phyloP scores from a whole-genome alignment of 768 basidiomycete species.

The Boletus reticuloceps region DNA sequence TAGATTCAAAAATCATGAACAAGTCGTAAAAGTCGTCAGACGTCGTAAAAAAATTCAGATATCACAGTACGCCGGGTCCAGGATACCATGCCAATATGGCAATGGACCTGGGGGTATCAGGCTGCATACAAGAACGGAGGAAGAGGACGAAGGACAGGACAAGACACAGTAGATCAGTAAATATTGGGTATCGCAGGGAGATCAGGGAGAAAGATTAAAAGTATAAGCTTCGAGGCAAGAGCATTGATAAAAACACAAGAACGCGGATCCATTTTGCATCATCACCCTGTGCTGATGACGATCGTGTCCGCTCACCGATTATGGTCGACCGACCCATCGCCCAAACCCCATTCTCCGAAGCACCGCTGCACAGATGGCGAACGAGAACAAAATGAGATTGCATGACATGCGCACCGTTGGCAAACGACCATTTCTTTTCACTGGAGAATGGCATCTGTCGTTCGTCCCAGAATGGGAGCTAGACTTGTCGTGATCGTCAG shows the following conservation, averaged over 20 bases:
- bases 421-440: slow-evolving; percentile 3
- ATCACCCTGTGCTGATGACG: not conserved
- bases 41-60: not conserved
- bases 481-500: not conserved
- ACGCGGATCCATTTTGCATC: not conserved
- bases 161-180: not conserved
- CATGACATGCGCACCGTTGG: slow-evolving; percentile 18
- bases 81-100: not conserved
- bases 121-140: not conserved
- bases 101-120: not conserved
- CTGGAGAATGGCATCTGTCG: not conserved
- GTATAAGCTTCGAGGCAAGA: not conserved
- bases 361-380: slow-evolving; percentile 26
- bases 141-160: not conserved
- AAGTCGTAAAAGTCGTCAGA: slow-evolving; percentile 5
- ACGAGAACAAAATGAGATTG: slow-evolving; percentile 25
- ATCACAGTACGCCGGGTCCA: not conserved
- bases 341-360: slow-evolving; percentile 26
- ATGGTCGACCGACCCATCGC: slow-evolving; percentile 21
- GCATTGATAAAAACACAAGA: not conserved
- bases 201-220: not conserved
- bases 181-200: not conserved
- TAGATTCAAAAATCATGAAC: not conserved
- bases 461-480: not conserved
- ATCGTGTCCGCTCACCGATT: slow-evolving; percentile 7